Percentiles rank a stretch among this genome's conserved stretches.
phyloP scores from a whole-genome alignment of 371 early-diverging fungal species.

The Apophysomyces elegans region DNA sequence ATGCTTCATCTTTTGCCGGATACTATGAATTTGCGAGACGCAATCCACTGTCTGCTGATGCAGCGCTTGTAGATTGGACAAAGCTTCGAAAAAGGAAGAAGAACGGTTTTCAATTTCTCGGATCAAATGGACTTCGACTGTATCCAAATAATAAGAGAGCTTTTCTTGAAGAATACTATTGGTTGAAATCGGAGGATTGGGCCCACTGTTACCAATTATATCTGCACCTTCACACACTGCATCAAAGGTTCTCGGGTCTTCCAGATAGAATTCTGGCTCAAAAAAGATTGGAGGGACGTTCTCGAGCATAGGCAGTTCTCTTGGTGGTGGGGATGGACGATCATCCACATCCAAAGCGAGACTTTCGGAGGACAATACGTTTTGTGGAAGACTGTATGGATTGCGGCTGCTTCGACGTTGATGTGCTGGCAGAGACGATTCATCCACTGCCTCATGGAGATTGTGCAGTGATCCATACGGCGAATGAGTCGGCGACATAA shows the following conservation, averaged over 20 bases:
- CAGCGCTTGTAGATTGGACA: constrained; percentile 88
- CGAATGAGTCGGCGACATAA: constrained; percentile 17
- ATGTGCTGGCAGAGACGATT: constrained; percentile 18
- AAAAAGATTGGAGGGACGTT: constrained; percentile 90
- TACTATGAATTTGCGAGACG: constrained; percentile 77
- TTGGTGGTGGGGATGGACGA: constrained; percentile 28
- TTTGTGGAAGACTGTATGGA: constrained; percentile 61
- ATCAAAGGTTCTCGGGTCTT: constrained; percentile 87
- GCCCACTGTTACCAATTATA: constrained; percentile 49
- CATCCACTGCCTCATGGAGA: constrained; percentile 14
- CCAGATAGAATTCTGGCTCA: constrained; percentile 80
- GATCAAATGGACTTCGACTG: constrained; percentile 89
- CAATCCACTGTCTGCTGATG: constrained; percentile 89
- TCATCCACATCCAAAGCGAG: constrained; percentile 40
- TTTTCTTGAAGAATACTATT: constrained; percentile 84
- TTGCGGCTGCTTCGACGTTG: constrained; percentile 53
- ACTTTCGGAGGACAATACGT: constrained; percentile 49
- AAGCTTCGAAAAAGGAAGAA: constrained; percentile 90
- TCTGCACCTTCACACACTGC: constrained; percentile 73
- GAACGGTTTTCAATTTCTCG: constrained; percentile 90
- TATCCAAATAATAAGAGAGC: constrained; percentile 88
- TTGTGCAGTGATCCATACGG: constrained; percentile 27
- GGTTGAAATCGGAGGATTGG: constrained; percentile 60
- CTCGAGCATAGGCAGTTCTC: constrained; percentile 68
- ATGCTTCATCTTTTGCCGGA: constrained; percentile 71